These are phyloP conservation scores for Spizellomyces sp. DNA, from an alignment of 192 early-diverging fungal species.

Conservation along the genomic window DNA sequence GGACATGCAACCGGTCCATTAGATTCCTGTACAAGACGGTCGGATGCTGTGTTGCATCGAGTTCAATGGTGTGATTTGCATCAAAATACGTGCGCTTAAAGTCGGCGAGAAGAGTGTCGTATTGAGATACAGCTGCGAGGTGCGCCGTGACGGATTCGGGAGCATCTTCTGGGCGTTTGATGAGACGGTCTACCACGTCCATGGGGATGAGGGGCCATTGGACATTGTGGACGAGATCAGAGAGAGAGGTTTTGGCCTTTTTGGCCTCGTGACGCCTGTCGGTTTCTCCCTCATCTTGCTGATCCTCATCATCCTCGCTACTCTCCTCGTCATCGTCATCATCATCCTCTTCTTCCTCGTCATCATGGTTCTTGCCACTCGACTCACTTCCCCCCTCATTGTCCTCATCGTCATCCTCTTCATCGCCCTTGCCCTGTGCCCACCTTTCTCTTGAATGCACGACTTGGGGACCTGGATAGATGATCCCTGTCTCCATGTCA, in stretches of 20 bases:
- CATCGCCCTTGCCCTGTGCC: constrained; percentile 35
- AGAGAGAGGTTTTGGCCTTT: constrained; percentile 12
- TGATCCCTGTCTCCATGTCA: constrained; percentile 43
- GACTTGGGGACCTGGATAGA: constrained; percentile 52
- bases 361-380: constrained; percentile 19
- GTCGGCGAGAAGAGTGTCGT: constrained; percentile 19
- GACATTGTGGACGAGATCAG: constrained; percentile 34
- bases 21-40: constrained; percentile 38
- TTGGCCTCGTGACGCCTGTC: neutral
- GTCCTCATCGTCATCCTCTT: constrained; percentile 6
- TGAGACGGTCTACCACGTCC: constrained; percentile 46
- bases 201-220: constrained; percentile 42
- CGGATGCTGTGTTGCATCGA: constrained; percentile 53
- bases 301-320: constrained; percentile 28
- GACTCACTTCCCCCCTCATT: constrained; percentile 23
- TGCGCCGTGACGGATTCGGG: constrained; percentile 22
- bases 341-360: constrained; percentile 31
- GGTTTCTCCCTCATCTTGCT: constrained; percentile 5
- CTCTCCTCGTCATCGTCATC: constrained; percentile 31
- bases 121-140: constrained; percentile 1
- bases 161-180: constrained; percentile 50
- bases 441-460: constrained; percentile 37
- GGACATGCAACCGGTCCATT: constrained; percentile 30
- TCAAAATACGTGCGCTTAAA: constrained; percentile 35
- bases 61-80: constrained; percentile 30